Evolutionary conservation across 768 basidiomycete species (phyloP).

Genomic region (Leccinum disarticulatum): DNA sequence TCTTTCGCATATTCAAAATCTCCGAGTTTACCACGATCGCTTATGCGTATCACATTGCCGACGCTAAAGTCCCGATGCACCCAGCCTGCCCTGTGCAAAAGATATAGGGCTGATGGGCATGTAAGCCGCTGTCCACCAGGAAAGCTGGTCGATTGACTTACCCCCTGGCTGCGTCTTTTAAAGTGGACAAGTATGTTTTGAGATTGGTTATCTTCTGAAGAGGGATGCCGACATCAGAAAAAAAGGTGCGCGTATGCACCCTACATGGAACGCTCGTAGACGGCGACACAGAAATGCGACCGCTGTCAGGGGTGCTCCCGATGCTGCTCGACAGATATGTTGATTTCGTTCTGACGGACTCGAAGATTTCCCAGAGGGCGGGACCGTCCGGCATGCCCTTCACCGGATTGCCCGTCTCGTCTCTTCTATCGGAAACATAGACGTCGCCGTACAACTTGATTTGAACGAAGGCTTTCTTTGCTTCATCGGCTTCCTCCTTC

Average conservation of each 20-base stretch:
- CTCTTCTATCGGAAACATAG: too few relatives aligned
- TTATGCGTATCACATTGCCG: background rate
- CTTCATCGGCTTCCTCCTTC: too few relatives aligned
- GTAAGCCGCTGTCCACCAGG: background rate
- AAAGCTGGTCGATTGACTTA: background rate
- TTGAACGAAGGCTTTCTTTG: too few relatives aligned
- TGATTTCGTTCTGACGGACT: too few relatives aligned
- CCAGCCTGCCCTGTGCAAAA: conserved; percentile 8
- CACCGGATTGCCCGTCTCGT: too few relatives aligned
- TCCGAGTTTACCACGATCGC: conserved; percentile 6
- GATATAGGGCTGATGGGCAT: background rate
- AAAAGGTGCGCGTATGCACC: background rate
- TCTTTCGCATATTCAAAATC: conserved; percentile 17
- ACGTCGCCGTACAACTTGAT: too few relatives aligned
- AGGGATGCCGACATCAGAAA: background rate
- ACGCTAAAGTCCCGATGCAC: conserved; percentile 8
- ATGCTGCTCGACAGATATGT: too few relatives aligned
- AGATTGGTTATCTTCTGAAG: background rate
- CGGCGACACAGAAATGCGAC: too few relatives aligned
- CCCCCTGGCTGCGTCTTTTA: background rate
- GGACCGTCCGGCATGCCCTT: too few relatives aligned
- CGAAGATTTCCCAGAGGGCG: too few relatives aligned
- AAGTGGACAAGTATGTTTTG: background rate
- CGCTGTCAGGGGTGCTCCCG: too few relatives aligned
- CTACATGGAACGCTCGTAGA: too few relatives aligned